Evolutionary conservation across 2,329 filamentous ascomycete species (phyloP), one percentile per base, ranked within the genome.

Genomic region (Myriosclerotinia scirpicola): DNA sequence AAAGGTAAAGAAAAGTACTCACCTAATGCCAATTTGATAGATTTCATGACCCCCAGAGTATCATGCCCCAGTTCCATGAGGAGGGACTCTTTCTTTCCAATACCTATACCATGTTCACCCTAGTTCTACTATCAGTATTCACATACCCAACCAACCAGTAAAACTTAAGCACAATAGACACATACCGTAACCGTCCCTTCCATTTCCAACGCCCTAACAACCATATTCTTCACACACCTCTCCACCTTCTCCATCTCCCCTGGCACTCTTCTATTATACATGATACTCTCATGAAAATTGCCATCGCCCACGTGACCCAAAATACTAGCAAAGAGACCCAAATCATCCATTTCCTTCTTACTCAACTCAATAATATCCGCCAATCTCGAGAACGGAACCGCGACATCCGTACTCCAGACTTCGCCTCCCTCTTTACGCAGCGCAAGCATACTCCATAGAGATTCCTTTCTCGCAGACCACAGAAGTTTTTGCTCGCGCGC

Each of bases 221-320:
- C 92, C 93, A 97, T 97, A 72, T 92, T 89, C 75, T 93, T 88
- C 56, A 97, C 92, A 70, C 91, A 92, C 65, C 83, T 84, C 76
- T 95, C 91, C 1, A 95, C 92, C 71, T 90, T 90, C 53, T 84
- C 88, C 66, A 85, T 85, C 78, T 97, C 90, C 36, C 82, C 86
- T 3, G 85, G 83, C 65, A 93, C 82, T 34, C 82, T 83, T 36
- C 85, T 85, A 78, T 95, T 87, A 77, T 96, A 97, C 79, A 97
- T 89, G 78, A 97, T 95, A 75, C 90, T 91, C 76, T 93, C 89
- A 77, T 97, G 93, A 80, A 97, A 97, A 78, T 97, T 97, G 48
- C 93, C 93, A 75, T 97, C 93, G 15, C 93, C 93, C 66, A 97
- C 90, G 75, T 97, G 93, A 3, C 93, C 93, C 5, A 97, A 81